Conservation (phyloP, 768 basidiomycete species). For the Cystobasidium tubakii region DNA sequence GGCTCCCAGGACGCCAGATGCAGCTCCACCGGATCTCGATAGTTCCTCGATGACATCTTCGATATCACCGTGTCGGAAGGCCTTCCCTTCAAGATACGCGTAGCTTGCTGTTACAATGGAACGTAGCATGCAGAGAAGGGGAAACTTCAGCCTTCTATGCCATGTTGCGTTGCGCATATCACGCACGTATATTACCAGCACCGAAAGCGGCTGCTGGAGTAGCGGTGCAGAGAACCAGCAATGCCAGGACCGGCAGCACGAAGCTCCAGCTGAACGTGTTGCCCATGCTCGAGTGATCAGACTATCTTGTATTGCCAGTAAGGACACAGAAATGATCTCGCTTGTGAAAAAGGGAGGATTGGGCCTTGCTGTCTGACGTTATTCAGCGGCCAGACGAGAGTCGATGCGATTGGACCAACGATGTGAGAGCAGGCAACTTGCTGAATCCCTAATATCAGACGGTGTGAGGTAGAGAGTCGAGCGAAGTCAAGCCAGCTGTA, state of each 20-base stretch:
- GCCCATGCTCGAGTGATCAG: neutral
- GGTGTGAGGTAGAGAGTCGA: too few relatives aligned
- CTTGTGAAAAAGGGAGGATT: too few relatives aligned
- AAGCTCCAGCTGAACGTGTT: neutral
- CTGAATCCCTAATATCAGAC: too few relatives aligned
- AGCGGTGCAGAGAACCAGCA: neutral
- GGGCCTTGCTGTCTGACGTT: neutral
- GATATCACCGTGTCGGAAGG: slow-evolving; percentile 69
- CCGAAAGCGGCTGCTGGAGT: slow-evolving; percentile 58
- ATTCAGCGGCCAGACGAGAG: neutral
- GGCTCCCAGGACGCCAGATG: slow-evolving; percentile 42
- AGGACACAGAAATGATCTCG: too few relatives aligned
- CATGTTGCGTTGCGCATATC: neutral
- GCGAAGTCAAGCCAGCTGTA: too few relatives aligned
- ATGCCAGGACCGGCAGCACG: slow-evolving; percentile 9
- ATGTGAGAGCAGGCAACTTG: neutral
- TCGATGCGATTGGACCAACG: too few relatives aligned
- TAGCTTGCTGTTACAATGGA: slow-evolving; percentile 55
- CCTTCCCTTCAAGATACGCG: slow-evolving; percentile 70
- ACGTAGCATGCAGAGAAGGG: too few relatives aligned
- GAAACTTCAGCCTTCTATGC: neutral
- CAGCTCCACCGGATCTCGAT: slow-evolving; percentile 48
- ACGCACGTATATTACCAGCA: slow-evolving; percentile 78
- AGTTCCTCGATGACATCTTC: slow-evolving; percentile 47
- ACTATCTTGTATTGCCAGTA: neutral